These are phyloP conservation scores for Rostrohypoxylon terebratum DNA, from an alignment of 495 filamentous ascomycete genomes.

Conservation along the genomic window DNA sequence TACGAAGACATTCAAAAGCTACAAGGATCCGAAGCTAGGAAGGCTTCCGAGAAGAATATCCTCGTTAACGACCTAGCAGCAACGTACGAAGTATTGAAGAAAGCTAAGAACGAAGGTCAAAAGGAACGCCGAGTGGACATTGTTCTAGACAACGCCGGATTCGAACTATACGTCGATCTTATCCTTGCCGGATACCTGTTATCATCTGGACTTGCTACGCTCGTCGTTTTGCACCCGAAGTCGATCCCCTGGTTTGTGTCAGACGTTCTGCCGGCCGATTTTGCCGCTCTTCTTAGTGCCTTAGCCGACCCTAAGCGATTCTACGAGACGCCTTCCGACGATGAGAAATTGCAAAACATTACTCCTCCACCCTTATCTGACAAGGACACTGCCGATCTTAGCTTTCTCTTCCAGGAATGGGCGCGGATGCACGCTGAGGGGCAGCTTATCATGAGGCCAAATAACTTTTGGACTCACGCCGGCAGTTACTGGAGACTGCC, in stretches of 20 bases:
- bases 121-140: conserved; percentile 81
- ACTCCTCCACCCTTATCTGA: conserved; percentile 70
- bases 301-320: conserved; percentile 80
- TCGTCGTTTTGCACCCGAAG: conserved; percentile 92
- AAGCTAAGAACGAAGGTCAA: conserved; percentile 70
- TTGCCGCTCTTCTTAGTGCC: conserved; percentile 78
- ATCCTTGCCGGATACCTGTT: conserved; percentile 91
- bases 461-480: conserved; percentile 88
- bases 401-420: conserved; percentile 86
- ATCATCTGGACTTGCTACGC: conserved; percentile 81
- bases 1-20: conserved; percentile 98
- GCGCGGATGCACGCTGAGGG: conserved; percentile 81
- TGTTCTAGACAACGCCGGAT: conserved; percentile 94
- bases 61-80: conserved; percentile 81
- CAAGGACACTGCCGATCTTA: conserved; percentile 72
- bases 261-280: conserved; percentile 88
- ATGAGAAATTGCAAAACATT: conserved; percentile 66
- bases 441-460: conserved; percentile 80
- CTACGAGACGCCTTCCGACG: conserved; percentile 77
- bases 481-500: conserved; percentile 91
- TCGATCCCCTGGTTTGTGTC: conserved; percentile 97
- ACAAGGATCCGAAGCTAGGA: conserved; percentile 87
- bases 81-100: conserved; percentile 76
- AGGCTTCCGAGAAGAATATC: conserved; percentile 87
- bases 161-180: conserved; percentile 95